These are phyloP conservation scores for Hemisphaericaspora xylanilytica DNA, from an alignment of 1,139 yeast genomes.

Conservation along the genomic window DNA sequence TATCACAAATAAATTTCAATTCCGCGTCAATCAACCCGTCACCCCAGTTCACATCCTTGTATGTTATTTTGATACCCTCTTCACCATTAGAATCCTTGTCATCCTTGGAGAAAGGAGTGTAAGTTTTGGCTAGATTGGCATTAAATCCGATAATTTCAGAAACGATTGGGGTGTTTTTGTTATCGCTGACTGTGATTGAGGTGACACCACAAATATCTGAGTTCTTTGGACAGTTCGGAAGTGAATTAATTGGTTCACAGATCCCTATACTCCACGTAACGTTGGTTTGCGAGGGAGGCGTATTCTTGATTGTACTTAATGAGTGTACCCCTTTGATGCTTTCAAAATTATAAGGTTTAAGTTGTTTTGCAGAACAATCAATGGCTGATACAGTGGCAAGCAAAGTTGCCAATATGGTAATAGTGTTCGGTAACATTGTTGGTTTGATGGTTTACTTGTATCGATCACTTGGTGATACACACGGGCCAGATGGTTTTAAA, in stretches of 20 bases:
- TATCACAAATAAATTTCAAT: conserved; percentile 52
- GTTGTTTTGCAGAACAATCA: conserved; percentile 44
- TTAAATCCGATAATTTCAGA: conserved; percentile 56
- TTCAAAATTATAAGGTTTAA: conserved; percentile 42
- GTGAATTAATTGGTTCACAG: conserved; percentile 51
- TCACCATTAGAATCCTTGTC: conserved; percentile 25
- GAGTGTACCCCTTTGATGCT: conserved; percentile 49
- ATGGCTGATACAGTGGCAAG: conserved; percentile 24
- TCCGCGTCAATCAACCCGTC: conserved; percentile 49
- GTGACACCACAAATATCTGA: conserved; percentile 73
- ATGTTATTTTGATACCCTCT: conserved; percentile 44
- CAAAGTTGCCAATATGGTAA: conserved; percentile 6
- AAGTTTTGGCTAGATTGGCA: conserved; percentile 35
- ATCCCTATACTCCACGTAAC: conserved; percentile 69
- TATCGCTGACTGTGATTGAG: conserved; percentile 40
- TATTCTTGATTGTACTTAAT: conserved; percentile 39
- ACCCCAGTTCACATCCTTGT: conserved; percentile 75
- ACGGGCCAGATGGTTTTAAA: too few relatives aligned
- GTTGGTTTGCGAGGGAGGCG: conserved; percentile 76
- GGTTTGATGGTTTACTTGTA: too few relatives aligned
- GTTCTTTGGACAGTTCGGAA: conserved; percentile 58
- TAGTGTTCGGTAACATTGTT: conserved; percentile 1
- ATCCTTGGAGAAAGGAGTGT: conserved; percentile 16
- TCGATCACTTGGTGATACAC: too few relatives aligned
- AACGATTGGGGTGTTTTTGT: conserved; percentile 35